Conservation (phyloP, 345 rosid genomes). For the Conringia planisiliqua region DNA sequence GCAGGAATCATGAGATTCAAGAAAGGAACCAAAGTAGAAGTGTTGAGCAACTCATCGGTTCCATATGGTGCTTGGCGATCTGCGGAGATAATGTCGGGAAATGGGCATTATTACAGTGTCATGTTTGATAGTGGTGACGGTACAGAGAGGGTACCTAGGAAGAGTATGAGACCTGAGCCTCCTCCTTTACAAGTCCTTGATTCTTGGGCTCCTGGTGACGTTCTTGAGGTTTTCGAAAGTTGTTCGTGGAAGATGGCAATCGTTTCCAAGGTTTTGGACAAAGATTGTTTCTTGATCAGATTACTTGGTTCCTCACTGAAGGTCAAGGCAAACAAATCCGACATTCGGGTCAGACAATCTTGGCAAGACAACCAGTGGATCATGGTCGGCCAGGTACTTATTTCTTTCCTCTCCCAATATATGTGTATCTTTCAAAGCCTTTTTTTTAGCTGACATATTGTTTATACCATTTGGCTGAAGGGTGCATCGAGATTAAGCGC, state of each 20-base stretch:
- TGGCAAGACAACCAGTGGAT: constrained; percentile 69
- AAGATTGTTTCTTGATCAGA: constrained; percentile 50
- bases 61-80: constrained; percentile 74
- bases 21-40: constrained; percentile 69
- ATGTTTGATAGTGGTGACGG: constrained; percentile 36
- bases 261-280: constrained; percentile 47
- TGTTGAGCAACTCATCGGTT: constrained; percentile 50
- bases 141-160: constrained; percentile 49
- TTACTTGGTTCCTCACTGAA: constrained; percentile 61
- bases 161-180: constrained; percentile 63
- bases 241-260: constrained; percentile 82
- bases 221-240: constrained; percentile 61
- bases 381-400: constrained; percentile 57
- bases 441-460: neutral
- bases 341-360: constrained; percentile 62
- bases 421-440: neutral
- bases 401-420: neutral
- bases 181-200: constrained; percentile 38
- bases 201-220: constrained; percentile 65
- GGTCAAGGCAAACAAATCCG: constrained; percentile 43
- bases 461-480: constrained; percentile 31
- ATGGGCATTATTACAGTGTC: constrained; percentile 60
- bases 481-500: constrained; percentile 25
- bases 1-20: constrained; percentile 54
- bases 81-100: constrained; percentile 64